Percentiles rank a stretch among this genome's conserved stretches.
These are phyloP conservation scores for Durotheca rogersii DNA, from an alignment of 495 filamentous ascomycete genomes.

Conservation along the genomic window DNA sequence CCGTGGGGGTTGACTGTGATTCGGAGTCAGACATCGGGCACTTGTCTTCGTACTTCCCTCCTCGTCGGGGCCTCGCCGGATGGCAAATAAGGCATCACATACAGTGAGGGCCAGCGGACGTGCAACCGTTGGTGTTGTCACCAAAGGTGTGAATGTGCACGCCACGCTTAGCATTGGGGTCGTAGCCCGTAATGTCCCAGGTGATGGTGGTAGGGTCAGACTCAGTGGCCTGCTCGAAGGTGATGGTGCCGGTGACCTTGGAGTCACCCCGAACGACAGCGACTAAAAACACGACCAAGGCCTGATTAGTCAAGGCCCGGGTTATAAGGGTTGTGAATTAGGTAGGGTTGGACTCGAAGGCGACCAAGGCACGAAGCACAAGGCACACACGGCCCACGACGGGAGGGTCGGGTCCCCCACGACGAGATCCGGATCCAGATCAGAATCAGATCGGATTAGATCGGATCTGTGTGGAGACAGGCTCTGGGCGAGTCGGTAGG, in stretches of 20 bases:
- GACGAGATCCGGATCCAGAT: too few relatives aligned
- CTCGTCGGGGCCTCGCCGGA: neutral
- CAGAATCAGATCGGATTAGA: neutral
- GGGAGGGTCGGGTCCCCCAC: conserved; percentile 10
- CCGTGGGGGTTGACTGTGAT: conserved; percentile 86
- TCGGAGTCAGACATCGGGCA: conserved; percentile 6
- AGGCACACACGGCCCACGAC: too few relatives aligned
- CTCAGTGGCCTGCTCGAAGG: conserved; percentile 89
- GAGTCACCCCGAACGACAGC: conserved; percentile 96
- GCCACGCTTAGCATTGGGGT: conserved; percentile 92
- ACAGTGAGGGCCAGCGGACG: conserved; percentile 95
- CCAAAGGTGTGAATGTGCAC: conserved; percentile 98
- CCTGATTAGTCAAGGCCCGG: too few relatives aligned
- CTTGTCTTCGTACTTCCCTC: too few relatives aligned
- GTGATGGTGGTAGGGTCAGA: conserved; percentile 76
- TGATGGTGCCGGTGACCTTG: conserved; percentile 86
- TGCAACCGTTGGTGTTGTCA: conserved; percentile 99
- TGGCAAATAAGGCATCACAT: conserved; percentile 38
- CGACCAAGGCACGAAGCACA: neutral
- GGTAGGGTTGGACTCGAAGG: conserved; percentile 14
- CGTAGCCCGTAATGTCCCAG: conserved; percentile 90
- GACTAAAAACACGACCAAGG: conserved; percentile 67
- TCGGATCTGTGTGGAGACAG: conserved; percentile 4
- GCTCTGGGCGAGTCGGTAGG: conserved; percentile 8
- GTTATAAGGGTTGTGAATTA: too few relatives aligned